These are phyloP conservation scores for Glycyrrhiza uralensis DNA, from an alignment of 306 rosid genomes.

Conservation along the genomic window DNA sequence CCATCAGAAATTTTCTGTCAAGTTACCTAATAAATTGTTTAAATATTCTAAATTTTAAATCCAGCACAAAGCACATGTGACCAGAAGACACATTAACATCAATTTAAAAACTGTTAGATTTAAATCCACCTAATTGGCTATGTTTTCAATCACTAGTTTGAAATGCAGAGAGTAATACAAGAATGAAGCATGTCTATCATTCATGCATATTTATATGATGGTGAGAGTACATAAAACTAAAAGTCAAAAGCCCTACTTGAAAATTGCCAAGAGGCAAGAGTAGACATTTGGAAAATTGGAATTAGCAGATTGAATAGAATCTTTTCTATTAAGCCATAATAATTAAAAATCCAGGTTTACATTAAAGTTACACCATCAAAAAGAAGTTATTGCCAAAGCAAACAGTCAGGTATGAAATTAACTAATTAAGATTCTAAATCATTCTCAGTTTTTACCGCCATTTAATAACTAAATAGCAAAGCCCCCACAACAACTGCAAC, in stretches of 20 bases:
- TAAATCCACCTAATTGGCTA: neutral
- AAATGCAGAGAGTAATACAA: constrained; percentile 7
- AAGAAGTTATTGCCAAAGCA: constrained; percentile 8
- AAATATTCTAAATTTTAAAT: constrained; percentile 12
- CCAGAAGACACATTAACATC: neutral
- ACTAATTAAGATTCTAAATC: constrained; percentile 1
- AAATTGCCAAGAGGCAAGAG: constrained; percentile 15
- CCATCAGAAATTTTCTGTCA: constrained; percentile 23
- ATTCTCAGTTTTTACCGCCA: neutral
- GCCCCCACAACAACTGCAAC: constrained; percentile 3
- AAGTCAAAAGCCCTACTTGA: constrained; percentile 4
- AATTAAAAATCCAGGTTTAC: neutral
- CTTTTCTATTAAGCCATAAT: constrained; percentile 4
- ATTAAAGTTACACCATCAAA: neutral
- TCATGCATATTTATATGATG: constrained; percentile 3
- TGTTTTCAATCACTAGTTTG: neutral
- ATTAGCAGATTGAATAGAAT: neutral
- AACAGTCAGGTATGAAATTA: neutral
- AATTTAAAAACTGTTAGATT: neutral
- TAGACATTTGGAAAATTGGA: neutral
- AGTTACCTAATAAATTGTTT: constrained; percentile 11
- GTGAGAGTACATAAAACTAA: constrained; percentile 15
- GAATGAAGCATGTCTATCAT: constrained; percentile 10
- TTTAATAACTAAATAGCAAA: neutral
- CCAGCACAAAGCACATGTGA: neutral